Conservation (phyloP, 768 basidiomycete genomes). For the Xanthoconium purpureum region DNA sequence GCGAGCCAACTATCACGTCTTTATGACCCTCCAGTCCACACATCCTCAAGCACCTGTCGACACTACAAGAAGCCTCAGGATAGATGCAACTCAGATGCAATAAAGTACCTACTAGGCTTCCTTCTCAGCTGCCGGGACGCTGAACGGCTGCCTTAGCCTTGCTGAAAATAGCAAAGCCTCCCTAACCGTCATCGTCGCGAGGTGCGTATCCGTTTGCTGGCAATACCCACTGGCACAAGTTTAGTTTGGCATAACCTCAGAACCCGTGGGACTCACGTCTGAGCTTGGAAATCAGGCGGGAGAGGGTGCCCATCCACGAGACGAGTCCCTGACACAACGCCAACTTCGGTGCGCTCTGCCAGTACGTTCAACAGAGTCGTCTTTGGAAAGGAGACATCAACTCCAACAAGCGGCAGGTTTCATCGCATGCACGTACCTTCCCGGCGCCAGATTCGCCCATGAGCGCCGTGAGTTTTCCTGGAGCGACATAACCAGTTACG, state of each 20-base stretch:
- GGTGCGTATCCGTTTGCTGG: conserved; percentile 83
- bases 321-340: conserved; percentile 40
- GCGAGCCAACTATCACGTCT: conserved; percentile 65
- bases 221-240: conserved; percentile 63
- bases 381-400: conserved; percentile 15
- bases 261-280: conserved; percentile 39
- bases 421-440: conserved; percentile 28
- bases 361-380: conserved; percentile 52
- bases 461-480: conserved; percentile 74
- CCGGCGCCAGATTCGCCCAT: conserved; percentile 66
- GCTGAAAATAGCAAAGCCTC: conserved; percentile 82
- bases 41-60: conserved; percentile 57
- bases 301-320: conserved; percentile 45
- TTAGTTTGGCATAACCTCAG: background rate
- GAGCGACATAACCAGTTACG: conserved; percentile 76
- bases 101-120: conserved; percentile 61
- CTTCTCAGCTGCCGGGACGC: conserved; percentile 67
- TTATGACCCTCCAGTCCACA: conserved; percentile 61
- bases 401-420: no score
- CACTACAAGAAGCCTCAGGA: conserved; percentile 33
- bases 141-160: conserved; percentile 67
- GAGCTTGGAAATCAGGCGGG: conserved; percentile 51
- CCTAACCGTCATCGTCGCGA: conserved; percentile 69
- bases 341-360: conserved; percentile 37
- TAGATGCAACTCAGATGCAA: background rate